phyloP scores from a whole-genome alignment of 2,329 filamentous ascomycete genomes.

The Neurospora sp. region DNA sequence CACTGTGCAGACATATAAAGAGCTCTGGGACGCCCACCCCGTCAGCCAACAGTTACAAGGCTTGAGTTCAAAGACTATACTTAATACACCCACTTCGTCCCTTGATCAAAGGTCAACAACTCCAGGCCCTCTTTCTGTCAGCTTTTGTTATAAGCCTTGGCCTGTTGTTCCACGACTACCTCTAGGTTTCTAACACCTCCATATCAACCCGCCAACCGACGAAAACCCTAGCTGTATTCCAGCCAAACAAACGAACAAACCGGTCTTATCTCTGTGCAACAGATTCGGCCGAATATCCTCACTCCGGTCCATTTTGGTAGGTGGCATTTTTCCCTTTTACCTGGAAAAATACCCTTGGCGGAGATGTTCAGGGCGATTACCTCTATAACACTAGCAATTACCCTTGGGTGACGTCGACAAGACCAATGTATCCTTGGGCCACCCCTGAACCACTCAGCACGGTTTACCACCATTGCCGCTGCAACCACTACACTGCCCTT shows the following conservation, averaged over 20 bases:
- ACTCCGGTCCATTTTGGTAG: not conserved
- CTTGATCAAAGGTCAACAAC: slow-evolving; percentile 12
- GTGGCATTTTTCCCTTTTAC: not conserved
- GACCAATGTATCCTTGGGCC: not conserved
- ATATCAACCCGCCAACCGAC: not conserved
- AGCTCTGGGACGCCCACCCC: not conserved
- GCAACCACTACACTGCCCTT: not conserved
- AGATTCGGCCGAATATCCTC: not conserved
- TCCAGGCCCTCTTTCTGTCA: slow-evolving; percentile 13
- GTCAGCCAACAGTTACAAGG: not conserved
- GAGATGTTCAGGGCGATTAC: not conserved
- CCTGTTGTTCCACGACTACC: not conserved
- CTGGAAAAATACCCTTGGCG: not conserved
- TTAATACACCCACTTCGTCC: not conserved
- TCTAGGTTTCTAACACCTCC: not conserved
- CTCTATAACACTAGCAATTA: not conserved
- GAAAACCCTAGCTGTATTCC: slow-evolving; percentile 10
- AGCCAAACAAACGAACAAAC: slow-evolving; percentile 12
- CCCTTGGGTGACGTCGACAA: not conserved
- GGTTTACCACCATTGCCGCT: not conserved
- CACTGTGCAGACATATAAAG: not conserved
- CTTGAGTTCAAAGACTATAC: not conserved
- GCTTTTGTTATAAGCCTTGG: slow-evolving; percentile 6
- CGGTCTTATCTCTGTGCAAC: slow-evolving; percentile 16
- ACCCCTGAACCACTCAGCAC: not conserved